Evolutionary conservation across 169 alveolate species (phyloP), one percentile per base, ranked within the genome.

Genomic region (Theileria annulata): DNA sequence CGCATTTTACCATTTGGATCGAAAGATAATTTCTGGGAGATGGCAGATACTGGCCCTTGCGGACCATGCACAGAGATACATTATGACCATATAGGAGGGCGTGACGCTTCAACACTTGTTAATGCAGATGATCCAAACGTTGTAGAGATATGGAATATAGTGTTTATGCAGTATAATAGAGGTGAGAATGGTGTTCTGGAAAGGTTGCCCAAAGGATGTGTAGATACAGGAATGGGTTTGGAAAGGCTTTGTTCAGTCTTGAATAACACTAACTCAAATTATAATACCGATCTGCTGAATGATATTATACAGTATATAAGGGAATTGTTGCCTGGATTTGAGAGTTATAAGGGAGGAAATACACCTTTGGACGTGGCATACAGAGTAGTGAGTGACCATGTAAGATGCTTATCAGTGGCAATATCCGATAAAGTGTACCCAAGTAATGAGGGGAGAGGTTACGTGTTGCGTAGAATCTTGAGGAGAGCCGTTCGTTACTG

Each of bases 31-130:
- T 96, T 96, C 90, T 96, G 99, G 99, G 99, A 96, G 91, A 96
- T 96, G 99, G 99, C 97, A 2, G 99, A 96, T 75, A 94, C 97
- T 3, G 99, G 99, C 25, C 99, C 99, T 12, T 96, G 99, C 68
- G 99, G 99, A 13, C 99, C 99, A 2, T 96, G 98, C 83, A 85
- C 98, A n/a, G 99, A 96, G 83, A 93, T 96, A 31, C 99, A 96
- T 91, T 96, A 89, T 79, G 99, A 96, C 80, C 87, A 96, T 58
- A 48, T 80, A 12, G 98, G 98, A 0, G 92, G 92, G 42, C 87
- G 98, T 3, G 98, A 96, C 79, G 98, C 98, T 6, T 82, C 96
- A 6, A 54, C 71, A 47, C 72, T 96, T 77, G 98, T 96, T 59
- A 96, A 96, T 75, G 91, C 84, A 77, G 98, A 96, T 79, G 98